phyloP scores from a whole-genome alignment of 768 basidiomycete species.

The Agrocybe pediades region DNA sequence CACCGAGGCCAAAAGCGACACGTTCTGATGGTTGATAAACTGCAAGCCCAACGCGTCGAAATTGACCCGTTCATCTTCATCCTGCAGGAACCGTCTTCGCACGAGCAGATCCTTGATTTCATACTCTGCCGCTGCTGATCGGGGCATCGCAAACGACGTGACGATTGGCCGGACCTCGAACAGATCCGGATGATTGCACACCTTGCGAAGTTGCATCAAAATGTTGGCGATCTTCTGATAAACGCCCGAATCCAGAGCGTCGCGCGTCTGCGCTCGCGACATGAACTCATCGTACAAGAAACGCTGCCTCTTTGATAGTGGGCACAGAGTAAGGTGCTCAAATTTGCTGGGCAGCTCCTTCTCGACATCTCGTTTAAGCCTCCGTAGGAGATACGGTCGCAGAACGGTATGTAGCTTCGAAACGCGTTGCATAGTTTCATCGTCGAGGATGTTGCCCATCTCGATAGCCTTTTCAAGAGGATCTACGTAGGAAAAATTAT shows the following conservation, averaged over 20 bases:
- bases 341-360: slow-evolving; percentile 93
- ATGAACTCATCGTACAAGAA: slow-evolving; percentile 97
- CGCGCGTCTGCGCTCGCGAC: slow-evolving; percentile 80
- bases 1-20: slow-evolving; percentile 51
- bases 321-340: slow-evolving; percentile 88
- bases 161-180: slow-evolving; percentile 88
- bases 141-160: slow-evolving; percentile 74
- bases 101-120: slow-evolving; percentile 88
- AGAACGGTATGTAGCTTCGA: slow-evolving; percentile 90
- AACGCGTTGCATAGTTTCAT: slow-evolving; percentile 83
- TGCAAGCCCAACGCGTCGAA: slow-evolving; percentile 66
- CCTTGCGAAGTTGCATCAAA: slow-evolving; percentile 97
- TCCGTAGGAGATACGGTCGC: slow-evolving; percentile 93
- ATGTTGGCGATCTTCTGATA: slow-evolving; percentile 92
- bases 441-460: slow-evolving; percentile 71
- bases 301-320: slow-evolving; percentile 89
- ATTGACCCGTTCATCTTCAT: slow-evolving; percentile 53
- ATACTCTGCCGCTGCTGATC: slow-evolving; percentile 76
- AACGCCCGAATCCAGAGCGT: slow-evolving; percentile 81
- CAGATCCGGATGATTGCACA: slow-evolving; percentile 92
- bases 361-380: slow-evolving; percentile 98
- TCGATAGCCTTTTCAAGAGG: slow-evolving; percentile 95
- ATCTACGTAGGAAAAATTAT: slow-evolving; percentile 54
- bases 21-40: slow-evolving; percentile 59
- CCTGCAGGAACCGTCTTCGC: slow-evolving; percentile 68